These are phyloP conservation scores for Strobilomyces confusus DNA, from an alignment of 768 basidiomycete genomes.

Conservation along the genomic window DNA sequence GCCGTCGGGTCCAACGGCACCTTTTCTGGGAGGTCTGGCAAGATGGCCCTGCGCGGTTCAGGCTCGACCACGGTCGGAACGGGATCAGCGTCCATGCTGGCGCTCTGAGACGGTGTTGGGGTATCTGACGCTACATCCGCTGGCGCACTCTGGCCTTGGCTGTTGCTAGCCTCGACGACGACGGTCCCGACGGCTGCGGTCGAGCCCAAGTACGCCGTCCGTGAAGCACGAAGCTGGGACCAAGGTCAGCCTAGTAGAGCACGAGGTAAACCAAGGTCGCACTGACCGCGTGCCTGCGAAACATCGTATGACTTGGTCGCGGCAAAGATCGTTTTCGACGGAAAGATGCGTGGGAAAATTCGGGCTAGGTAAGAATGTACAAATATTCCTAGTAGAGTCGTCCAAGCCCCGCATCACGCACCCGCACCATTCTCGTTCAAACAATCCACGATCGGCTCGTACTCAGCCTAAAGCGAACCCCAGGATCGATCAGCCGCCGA, in stretches of 20 bases:
- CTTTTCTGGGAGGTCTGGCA: slow-evolving; percentile 25
- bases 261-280: not conserved
- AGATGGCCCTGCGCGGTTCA: slow-evolving; percentile 10
- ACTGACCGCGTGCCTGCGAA: slow-evolving; percentile 26
- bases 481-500: not conserved
- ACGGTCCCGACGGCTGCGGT: slow-evolving; percentile 15
- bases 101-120: not conserved
- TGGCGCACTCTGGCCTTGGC: slow-evolving; percentile 2
- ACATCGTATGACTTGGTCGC: slow-evolving; percentile 13
- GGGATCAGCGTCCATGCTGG: not conserved
- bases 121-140: not conserved
- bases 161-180: slow-evolving; percentile 10
- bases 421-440: slow-evolving; percentile 19
- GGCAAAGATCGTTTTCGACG: slow-evolving; percentile 9
- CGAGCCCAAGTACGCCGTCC: slow-evolving; percentile 21
- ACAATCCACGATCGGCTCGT: slow-evolving; percentile 15
- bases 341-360: slow-evolving; percentile 15
- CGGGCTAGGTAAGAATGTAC: too few relatives aligned
- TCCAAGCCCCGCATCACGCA: too few relatives aligned
- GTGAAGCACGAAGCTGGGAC: slow-evolving; percentile 23
- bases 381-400: too few relatives aligned
- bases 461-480: slow-evolving; percentile 6
- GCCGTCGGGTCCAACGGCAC: slow-evolving; percentile 8
- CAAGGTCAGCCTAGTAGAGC: not conserved
- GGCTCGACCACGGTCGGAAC: slow-evolving; percentile 2